Evolutionary conservation across 2,329 filamentous ascomycete genomes (phyloP), one percentile per base, ranked within the genome.

Genomic region (Teratosphaeria destructans): DNA sequence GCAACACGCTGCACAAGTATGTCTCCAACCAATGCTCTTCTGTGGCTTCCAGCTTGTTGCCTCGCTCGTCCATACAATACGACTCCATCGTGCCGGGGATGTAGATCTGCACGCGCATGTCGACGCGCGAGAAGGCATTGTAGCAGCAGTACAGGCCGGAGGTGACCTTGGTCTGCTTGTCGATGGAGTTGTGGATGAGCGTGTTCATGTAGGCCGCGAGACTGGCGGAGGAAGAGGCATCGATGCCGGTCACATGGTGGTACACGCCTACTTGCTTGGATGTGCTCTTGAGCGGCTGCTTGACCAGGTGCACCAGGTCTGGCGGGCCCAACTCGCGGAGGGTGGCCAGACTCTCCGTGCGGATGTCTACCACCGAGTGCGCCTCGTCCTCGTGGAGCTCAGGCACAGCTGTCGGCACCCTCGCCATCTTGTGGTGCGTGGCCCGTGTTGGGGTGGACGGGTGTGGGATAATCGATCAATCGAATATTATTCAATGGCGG

Each of bases 161-260:
- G 8, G 91, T 88, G 60, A 97, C 94, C 78, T 96, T 97, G 71
- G 89, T 84, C 62, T 87, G 81, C 72, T 89, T 90, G 65, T 93
- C 89, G 64, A 87, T 85, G 58, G 93, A 89, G 64, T 88, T 88
- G 76, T 96, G 95, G 54, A 92, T 96, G 62, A 99, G 81, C 47
- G 93, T 97, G 76, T 97, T 99, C 77, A 99, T 95, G 76, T 99
- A 99, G 67, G 94, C 94, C 49, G 94, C 94, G 61, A 99, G 79
- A 76, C 93, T 97, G 61, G 94, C 94, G 10, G 94, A 97, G 6
- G 94, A 97, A 2, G 94, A 99, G 55, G 94, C 94, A 77, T 99
- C 94, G 71, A 96, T 87, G 62, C 94, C 94, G 47, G 91, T 96
- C 67, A 96, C 92, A 85, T 99, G 94, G 75, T 99, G 94, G 73